These are phyloP conservation scores for Fusarium poae DNA, from an alignment of 2,329 filamentous ascomycete species.

Conservation along the genomic window DNA sequence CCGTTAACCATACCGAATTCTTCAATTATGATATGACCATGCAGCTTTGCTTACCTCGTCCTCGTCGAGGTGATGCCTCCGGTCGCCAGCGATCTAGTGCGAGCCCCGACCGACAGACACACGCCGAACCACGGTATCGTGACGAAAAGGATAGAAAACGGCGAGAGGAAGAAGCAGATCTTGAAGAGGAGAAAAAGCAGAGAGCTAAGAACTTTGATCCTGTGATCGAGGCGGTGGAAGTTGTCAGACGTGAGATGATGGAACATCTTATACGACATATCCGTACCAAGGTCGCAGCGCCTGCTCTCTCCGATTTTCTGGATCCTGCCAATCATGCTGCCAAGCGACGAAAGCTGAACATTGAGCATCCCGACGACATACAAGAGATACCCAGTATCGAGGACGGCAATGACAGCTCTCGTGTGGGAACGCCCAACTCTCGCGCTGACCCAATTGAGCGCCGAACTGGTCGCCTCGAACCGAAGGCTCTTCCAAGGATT, in stretches of 20 bases:
- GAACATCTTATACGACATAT: conserved; percentile 92
- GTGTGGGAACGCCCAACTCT: conserved; percentile 74
- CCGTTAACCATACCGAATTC: conserved; percentile 83
- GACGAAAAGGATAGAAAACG: conserved; percentile 74
- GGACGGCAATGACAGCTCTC: conserved; percentile 72
- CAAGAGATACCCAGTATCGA: conserved; percentile 65
- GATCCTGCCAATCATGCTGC: conserved; percentile 83
- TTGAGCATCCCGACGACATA: conserved; percentile 76
- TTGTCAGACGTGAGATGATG: conserved; percentile 82
- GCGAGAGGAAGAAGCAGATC: conserved; percentile 81
- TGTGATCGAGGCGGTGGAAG: conserved; percentile 83
- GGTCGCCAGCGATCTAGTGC: conserved; percentile 53
- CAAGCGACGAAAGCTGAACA: conserved; percentile 84
- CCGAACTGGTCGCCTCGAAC: conserved; percentile 67
- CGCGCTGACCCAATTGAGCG: conserved; percentile 72
- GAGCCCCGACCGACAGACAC: conserved; percentile 52
- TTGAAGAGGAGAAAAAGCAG: conserved; percentile 91
- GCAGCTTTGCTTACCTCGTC: conserved; percentile 71
- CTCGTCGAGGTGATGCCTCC: conserved; percentile 45
- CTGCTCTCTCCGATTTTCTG: conserved; percentile 82
- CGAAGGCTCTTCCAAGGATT: conserved; percentile 78
- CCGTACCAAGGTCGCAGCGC: conserved; percentile 86
- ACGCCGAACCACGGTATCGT: conserved; percentile 52
- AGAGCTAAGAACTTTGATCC: conserved; percentile 91
- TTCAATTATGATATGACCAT: conserved; percentile 95